phyloP scores from a whole-genome alignment of 2,329 filamentous ascomycete species.

The Simplicillium sp. region DNA sequence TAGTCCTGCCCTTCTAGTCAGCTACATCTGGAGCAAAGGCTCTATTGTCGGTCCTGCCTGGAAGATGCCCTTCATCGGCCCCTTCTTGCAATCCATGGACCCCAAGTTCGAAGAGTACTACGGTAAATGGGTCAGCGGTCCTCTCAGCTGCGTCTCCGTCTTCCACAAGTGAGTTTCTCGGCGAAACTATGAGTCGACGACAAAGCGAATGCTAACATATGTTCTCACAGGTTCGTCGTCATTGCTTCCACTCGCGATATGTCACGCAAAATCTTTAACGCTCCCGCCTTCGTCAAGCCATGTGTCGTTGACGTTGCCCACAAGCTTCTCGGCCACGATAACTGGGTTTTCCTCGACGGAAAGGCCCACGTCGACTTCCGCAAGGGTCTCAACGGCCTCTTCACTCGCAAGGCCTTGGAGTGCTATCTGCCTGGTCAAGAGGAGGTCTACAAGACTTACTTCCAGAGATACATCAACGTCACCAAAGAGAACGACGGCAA shows the following conservation, averaged over 20 bases:
- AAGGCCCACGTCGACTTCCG: slow-evolving; percentile 94
- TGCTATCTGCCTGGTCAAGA: slow-evolving; percentile 87
- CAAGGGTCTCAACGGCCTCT: slow-evolving; percentile 89
- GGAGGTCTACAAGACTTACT: slow-evolving; percentile 83
- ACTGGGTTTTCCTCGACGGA: slow-evolving; percentile 97
- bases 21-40: slow-evolving; percentile 67
- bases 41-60: slow-evolving; percentile 63
- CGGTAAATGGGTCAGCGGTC: slow-evolving; percentile 84
- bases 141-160: slow-evolving; percentile 92
- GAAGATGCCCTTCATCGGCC: slow-evolving; percentile 87
- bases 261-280: slow-evolving; percentile 95
- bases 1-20: slow-evolving; percentile 42
- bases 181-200: not conserved
- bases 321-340: slow-evolving; percentile 83
- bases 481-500: slow-evolving; percentile 64
- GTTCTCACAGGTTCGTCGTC: slow-evolving; percentile 69
- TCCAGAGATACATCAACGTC: slow-evolving; percentile 65
- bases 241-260: slow-evolving; percentile 93
- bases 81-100: slow-evolving; percentile 84
- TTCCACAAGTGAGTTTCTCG: slow-evolving; percentile 78
- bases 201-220: not conserved
- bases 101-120: slow-evolving; percentile 89
- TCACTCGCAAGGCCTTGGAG: slow-evolving; percentile 83
- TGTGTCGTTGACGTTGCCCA: slow-evolving; percentile 91
- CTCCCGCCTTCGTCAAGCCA: slow-evolving; percentile 82